A percentile compares a stretch with the other conserved stretches of the same genome.
Evolutionary conservation across 306 rosid species (phyloP).

Genomic region (Dryas octopetala): DNA sequence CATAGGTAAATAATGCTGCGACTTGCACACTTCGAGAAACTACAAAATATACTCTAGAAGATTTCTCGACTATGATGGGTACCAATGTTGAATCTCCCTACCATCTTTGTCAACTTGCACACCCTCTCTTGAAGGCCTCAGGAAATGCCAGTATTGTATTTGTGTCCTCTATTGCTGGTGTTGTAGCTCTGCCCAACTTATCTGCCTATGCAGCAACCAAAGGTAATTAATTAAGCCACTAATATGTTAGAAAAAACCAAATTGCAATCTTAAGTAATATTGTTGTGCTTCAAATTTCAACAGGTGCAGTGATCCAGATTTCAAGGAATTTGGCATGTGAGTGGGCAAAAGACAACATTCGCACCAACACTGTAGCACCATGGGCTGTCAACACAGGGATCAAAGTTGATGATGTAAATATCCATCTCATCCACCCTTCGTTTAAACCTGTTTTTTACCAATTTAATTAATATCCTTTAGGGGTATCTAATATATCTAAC

Average conservation of each 20-base stretch:
- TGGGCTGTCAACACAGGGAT: constrained; percentile 31
- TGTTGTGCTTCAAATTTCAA: not conserved
- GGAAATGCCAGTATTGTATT: constrained; percentile 43
- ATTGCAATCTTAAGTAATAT: not conserved
- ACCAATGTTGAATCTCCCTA: constrained; percentile 38
- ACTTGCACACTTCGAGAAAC: constrained; percentile 6
- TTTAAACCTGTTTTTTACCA: no score
- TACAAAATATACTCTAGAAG: constrained; percentile 22
- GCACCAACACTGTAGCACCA: constrained; percentile 57
- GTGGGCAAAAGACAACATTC: constrained; percentile 70
- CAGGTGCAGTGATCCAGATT: constrained; percentile 68
- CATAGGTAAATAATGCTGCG: constrained; percentile 27
- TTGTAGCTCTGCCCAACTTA: constrained; percentile 32
- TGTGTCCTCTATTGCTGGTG: constrained; percentile 46
- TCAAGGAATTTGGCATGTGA: constrained; percentile 60
- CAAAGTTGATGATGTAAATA: not conserved
- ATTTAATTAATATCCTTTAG: no score
- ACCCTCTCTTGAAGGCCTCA: constrained; percentile 53
- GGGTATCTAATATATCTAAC: not conserved
- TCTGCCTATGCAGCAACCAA: constrained; percentile 62
- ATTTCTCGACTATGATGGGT: constrained; percentile 28
- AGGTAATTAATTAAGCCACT: constrained; percentile 29
- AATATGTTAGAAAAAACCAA: no score
- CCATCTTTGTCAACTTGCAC: constrained; percentile 42
- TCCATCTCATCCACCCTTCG: no score